Percentiles rank a stretch among this genome's conserved stretches.
Evolutionary conservation across 352 stramenopile species (phyloP).

Genomic region (Phytopythium litorale): DNA sequence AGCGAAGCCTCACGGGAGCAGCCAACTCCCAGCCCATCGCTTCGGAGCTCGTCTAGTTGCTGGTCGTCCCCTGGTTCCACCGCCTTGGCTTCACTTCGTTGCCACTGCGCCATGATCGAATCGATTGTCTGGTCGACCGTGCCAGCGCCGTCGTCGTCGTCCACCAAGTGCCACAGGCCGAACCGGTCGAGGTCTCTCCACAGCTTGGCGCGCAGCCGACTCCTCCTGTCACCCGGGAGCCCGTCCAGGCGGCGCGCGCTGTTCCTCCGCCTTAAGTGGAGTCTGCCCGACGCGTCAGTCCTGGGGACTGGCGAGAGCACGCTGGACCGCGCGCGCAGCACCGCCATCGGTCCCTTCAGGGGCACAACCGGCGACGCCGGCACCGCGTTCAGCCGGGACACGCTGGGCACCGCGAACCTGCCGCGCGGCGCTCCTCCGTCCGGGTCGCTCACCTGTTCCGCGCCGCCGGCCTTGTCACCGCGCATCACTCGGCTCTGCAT

Average conservation of each 20-base stretch:
- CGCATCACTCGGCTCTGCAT: constrained; percentile 33
- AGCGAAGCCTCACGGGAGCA: neutral
- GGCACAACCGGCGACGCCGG: constrained; percentile 5
- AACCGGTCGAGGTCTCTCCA: constrained; percentile 55
- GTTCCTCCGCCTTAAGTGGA: constrained; percentile 20
- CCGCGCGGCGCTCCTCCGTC: neutral
- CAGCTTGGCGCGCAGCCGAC: constrained; percentile 40
- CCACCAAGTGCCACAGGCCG: constrained; percentile 48
- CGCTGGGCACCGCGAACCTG: constrained; percentile 30
- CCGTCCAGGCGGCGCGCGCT: constrained; percentile 25
- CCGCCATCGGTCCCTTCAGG: neutral
- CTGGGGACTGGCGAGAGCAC: neutral
- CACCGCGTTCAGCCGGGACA: constrained; percentile 32
- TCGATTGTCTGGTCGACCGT: constrained; percentile 46
- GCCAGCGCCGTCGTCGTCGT: constrained; percentile 16
- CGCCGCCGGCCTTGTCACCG: neutral
- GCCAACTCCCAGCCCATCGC: neutral
- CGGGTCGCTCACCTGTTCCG: neutral
- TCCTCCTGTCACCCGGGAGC: constrained; percentile 23
- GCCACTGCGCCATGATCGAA: constrained; percentile 58
- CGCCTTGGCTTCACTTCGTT: neutral
- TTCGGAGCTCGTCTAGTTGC: neutral
- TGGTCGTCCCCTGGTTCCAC: neutral
- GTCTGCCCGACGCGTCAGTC: constrained; percentile 2
- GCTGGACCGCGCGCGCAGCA: neutral